These are phyloP conservation scores for Solanum lycopersicoides DNA, from an alignment of 257 asterid species.

Conservation along the genomic window DNA sequence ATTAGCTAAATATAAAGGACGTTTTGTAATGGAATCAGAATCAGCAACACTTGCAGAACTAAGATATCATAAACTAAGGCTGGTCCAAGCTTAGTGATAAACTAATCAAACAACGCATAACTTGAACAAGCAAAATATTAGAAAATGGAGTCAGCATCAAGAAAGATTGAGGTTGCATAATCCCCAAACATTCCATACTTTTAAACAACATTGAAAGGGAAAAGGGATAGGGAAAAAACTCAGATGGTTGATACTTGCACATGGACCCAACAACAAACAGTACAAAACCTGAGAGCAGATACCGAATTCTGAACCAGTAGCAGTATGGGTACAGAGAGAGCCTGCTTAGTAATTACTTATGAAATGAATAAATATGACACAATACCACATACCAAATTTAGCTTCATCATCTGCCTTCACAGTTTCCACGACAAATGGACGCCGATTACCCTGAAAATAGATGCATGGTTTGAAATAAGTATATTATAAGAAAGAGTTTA, in stretches of 20 bases:
- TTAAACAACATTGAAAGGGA: not conserved
- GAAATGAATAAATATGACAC: not conserved
- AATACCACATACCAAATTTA: constrained; percentile 57
- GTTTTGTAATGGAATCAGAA: not conserved
- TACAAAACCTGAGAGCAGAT: not conserved
- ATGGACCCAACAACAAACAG: not conserved
- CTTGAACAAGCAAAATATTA: not conserved
- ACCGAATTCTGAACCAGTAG: not conserved
- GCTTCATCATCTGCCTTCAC: constrained; percentile 95
- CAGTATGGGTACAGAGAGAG: not conserved
- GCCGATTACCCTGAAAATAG: constrained; percentile 65
- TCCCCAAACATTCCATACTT: not conserved
- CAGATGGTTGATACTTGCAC: not conserved
- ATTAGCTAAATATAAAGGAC: not conserved
- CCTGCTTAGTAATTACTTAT: not conserved
- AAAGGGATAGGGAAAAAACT: not conserved
- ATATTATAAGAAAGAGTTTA: not conserved
- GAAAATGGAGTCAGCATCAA: too few relatives aligned
- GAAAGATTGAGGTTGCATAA: not conserved
- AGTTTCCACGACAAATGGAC: constrained; percentile 82
- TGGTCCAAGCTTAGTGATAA: not conserved
- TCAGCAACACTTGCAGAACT: not conserved
- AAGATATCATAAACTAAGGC: not conserved
- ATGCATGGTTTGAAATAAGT: not conserved
- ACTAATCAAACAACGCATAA: not conserved